These are phyloP conservation scores for Leccinum subgranulosum DNA, from an alignment of 768 basidiomycete genomes.

Conservation along the genomic window DNA sequence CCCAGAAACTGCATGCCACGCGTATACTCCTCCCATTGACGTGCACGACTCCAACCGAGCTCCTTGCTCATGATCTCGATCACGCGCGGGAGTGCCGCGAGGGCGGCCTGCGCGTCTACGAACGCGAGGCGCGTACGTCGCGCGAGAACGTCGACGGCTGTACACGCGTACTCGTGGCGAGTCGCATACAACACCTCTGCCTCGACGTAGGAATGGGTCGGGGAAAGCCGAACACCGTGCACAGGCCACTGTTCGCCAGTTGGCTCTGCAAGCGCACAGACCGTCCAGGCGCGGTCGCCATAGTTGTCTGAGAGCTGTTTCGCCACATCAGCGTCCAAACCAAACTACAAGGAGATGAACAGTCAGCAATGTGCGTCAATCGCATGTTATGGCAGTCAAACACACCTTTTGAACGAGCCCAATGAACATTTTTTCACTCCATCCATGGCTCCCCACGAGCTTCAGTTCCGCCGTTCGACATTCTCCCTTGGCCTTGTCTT, in stretches of 20 bases:
- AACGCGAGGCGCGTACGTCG: constrained; percentile 92
- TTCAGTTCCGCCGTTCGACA: constrained; percentile 81
- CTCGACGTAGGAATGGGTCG: constrained; percentile 85
- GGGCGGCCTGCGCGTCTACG: constrained; percentile 84
- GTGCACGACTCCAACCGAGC: constrained; percentile 66
- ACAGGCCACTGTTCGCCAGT: constrained; percentile 85
- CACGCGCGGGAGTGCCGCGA: constrained; percentile 80
- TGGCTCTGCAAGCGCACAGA: constrained; percentile 74
- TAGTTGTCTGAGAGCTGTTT: constrained; percentile 92
- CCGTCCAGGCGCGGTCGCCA: constrained; percentile 95
- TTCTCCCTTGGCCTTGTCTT: constrained; percentile 47
- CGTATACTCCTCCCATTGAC: constrained; percentile 58
- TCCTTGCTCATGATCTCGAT: constrained; percentile 91
- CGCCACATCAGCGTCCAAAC: constrained; percentile 87
- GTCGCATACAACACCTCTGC: constrained; percentile 90
- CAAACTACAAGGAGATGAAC: constrained; percentile 52
- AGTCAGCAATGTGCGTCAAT: neutral
- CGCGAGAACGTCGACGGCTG: constrained; percentile 90
- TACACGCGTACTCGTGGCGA: constrained; percentile 87
- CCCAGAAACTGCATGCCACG: constrained; percentile 63
- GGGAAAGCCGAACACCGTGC: constrained; percentile 69
- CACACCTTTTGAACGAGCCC: constrained; percentile 85
- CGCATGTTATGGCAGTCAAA: neutral
- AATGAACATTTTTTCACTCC: constrained; percentile 97
- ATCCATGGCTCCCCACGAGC: constrained; percentile 89